phyloP scores from a whole-genome alignment of 2,329 filamentous ascomycete genomes.

The Juglanconis juglandina region DNA sequence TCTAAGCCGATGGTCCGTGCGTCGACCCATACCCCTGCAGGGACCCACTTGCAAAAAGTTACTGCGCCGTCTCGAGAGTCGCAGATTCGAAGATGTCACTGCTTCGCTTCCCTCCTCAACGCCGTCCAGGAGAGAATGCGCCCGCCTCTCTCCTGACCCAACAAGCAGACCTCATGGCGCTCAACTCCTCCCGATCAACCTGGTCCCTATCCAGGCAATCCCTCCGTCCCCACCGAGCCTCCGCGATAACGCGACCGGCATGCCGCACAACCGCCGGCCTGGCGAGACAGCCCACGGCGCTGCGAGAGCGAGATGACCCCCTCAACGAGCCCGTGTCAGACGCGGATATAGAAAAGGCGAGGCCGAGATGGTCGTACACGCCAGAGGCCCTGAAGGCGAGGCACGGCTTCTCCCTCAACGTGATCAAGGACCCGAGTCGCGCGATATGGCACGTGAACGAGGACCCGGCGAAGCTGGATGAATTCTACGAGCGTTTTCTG shows the following conservation, averaged over 20 bases:
- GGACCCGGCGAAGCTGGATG: conserved; percentile 69
- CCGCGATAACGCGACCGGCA: conserved; percentile 10
- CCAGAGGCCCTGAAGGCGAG: conserved; percentile 68
- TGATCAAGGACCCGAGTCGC: conserved; percentile 49
- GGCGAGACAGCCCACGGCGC: conserved; percentile 10
- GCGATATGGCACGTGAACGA: conserved; percentile 69
- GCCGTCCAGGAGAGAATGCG: conserved; percentile 12
- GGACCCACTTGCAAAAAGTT: conserved; percentile 19
- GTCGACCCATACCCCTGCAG: not conserved
- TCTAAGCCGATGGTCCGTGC: not conserved
- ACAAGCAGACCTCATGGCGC: conserved; percentile 27
- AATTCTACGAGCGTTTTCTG: conserved; percentile 73
- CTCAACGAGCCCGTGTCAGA: conserved; percentile 17
- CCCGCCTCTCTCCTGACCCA: conserved; percentile 3
- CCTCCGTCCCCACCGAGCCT: conserved; percentile 26
- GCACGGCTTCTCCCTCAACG: conserved; percentile 53
- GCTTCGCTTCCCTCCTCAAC: not conserved
- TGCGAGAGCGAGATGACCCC: conserved; percentile 13
- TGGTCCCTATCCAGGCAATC: conserved; percentile 31
- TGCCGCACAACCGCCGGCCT: conserved; percentile 12
- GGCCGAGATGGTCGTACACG: conserved; percentile 68
- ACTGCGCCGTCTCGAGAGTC: conserved; percentile 1
- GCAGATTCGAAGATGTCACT: conserved; percentile 4
- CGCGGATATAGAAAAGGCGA: conserved; percentile 16
- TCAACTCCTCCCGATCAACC: conserved; percentile 31